Evolutionary conservation across 495 filamentous ascomycete genomes (phyloP).

Genomic region (Penicillium pancosmium): DNA sequence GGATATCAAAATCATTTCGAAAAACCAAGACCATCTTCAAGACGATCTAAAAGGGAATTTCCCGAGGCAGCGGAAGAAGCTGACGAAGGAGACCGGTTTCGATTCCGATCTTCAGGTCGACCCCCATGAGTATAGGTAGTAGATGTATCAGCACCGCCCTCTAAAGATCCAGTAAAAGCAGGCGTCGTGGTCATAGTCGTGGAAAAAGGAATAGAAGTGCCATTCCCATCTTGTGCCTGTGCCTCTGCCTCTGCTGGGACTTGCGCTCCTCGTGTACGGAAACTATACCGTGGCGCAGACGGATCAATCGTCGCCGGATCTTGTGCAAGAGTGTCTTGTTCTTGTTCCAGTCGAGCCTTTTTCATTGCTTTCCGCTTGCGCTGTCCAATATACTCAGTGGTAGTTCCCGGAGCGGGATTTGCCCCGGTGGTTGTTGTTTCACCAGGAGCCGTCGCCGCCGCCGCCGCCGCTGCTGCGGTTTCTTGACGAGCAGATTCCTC

Average conservation of each 20-base stretch:
- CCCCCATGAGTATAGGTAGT: not conserved
- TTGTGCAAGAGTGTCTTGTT: not conserved
- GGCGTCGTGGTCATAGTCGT: too few species aligned
- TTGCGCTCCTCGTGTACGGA: not conserved
- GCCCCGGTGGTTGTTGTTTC: not conserved
- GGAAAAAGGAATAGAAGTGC: too few species aligned
- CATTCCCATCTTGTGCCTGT: not conserved
- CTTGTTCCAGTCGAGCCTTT: not conserved
- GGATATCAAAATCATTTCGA: constrained; percentile 24
- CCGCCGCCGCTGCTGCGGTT: not conserved
- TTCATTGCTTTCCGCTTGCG: not conserved
- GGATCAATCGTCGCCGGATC: not conserved
- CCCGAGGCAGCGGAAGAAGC: constrained; percentile 11
- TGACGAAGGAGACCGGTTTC: constrained; percentile 6
- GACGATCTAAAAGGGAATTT: constrained; percentile 21
- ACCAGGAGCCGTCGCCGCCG: not conserved
- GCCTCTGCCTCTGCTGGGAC: not conserved
- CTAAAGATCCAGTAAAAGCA: not conserved
- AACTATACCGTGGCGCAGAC: not conserved
- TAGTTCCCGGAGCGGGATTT: too few species aligned
- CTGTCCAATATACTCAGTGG: not conserved
- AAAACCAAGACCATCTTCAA: constrained; percentile 23
- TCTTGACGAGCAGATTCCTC: not conserved
- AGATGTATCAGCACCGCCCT: not conserved
- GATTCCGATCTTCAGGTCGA: not conserved